A percentile compares a stretch with the other conserved stretches of the same genome.
These are phyloP conservation scores for Blastobotrys indianensis DNA, from an alignment of 1,139 yeast species.

Conservation along the genomic window DNA sequence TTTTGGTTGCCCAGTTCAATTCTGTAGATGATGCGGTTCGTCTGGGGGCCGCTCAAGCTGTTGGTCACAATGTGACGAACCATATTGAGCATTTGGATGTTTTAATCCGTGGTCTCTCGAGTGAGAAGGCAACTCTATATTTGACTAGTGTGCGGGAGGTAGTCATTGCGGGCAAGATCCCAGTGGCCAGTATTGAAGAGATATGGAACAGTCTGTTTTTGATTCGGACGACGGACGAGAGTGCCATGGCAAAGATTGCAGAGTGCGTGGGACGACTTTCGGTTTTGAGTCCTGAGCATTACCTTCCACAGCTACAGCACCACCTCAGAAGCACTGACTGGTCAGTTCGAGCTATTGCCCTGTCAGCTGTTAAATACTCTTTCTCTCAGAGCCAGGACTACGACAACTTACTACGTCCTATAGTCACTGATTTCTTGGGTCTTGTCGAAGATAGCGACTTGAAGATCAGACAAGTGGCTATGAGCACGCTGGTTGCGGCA, in stretches of 20 bases:
- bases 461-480: slow-evolving; percentile 45
- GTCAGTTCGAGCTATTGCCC: slow-evolving; percentile 27
- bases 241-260: slow-evolving; percentile 32
- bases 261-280: slow-evolving; percentile 37
- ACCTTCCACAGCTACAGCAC: slow-evolving; percentile 26
- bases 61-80: slow-evolving; percentile 46
- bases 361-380: slow-evolving; percentile 37
- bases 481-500: slow-evolving; percentile 56
- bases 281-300: slow-evolving; percentile 26
- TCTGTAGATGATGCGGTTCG: slow-evolving; percentile 38
- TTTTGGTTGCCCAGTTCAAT: slow-evolving; percentile 32
- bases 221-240: slow-evolving; percentile 26
- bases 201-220: slow-evolving; percentile 28
- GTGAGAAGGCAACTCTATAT: slow-evolving; percentile 32
- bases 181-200: slow-evolving; percentile 13
- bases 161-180: slow-evolving; percentile 21
- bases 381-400: slow-evolving; percentile 29
- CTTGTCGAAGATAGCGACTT: slow-evolving; percentile 31
- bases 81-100: slow-evolving; percentile 37
- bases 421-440: slow-evolving; percentile 37
- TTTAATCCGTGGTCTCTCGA: slow-evolving; percentile 31
- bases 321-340: slow-evolving; percentile 23
- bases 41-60: slow-evolving; percentile 46
- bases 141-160: slow-evolving; percentile 40
- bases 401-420: slow-evolving; percentile 29